Conservation (phyloP, 202 grass and related monocot species). For the Elaeis oleifera region DNA sequence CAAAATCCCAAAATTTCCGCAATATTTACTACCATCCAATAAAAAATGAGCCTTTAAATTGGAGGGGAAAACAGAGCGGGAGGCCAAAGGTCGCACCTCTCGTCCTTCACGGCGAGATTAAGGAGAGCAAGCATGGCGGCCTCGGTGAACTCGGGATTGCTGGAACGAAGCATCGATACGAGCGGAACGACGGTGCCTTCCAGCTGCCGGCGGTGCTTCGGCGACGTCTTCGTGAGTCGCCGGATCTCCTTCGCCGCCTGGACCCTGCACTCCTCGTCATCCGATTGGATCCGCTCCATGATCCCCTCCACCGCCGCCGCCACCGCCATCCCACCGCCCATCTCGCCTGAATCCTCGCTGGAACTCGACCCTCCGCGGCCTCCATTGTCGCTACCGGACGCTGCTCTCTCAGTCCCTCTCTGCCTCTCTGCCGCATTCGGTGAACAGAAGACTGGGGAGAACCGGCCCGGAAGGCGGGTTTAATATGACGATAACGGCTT, state of each 20-base stretch:
- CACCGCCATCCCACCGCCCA: neutral
- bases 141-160: constrained; percentile 23
- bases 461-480: no score
- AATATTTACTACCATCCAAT: no score
- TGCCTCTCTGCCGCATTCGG: neutral
- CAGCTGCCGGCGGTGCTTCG: constrained; percentile 20
- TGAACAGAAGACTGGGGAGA: no score
- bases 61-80: no score
- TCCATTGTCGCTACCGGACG: neutral
- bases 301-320: constrained; percentile 13
- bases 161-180: constrained; percentile 25
- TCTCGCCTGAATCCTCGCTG: neutral
- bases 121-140: constrained; percentile 31
- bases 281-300: constrained; percentile 19
- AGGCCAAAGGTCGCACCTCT: constrained; percentile 15
- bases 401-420: no score
- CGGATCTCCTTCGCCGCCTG: constrained; percentile 34
- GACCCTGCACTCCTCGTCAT: constrained; percentile 19
- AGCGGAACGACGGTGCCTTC: constrained; percentile 15
- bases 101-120: constrained; percentile 34
- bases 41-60: no score
- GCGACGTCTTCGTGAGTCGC: constrained; percentile 22
- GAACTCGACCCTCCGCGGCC: constrained; percentile 10
- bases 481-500: no score
- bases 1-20: no score